Evolutionary conservation across 768 basidiomycete genomes (phyloP).

Genomic region (Panaeolus papilionaceus): DNA sequence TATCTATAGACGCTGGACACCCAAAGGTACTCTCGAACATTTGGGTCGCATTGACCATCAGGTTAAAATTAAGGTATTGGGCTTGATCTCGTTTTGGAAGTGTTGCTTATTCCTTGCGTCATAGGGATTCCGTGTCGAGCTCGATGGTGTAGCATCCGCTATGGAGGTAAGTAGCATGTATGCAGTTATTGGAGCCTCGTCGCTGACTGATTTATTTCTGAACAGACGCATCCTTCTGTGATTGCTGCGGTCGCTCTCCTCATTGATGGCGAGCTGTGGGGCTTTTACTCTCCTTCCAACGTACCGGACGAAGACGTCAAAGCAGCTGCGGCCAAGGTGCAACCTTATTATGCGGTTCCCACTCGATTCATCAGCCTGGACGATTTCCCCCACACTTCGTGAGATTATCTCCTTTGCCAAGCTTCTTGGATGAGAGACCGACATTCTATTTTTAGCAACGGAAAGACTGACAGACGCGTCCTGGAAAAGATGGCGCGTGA

Average conservation of each 20-base stretch:
- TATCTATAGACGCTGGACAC: conserved; percentile 49
- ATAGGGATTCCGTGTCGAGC: conserved; percentile 67
- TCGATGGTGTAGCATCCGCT: conserved; percentile 65
- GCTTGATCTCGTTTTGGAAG: neutral
- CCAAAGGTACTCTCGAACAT: conserved; percentile 60
- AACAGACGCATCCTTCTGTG: conserved; percentile 47
- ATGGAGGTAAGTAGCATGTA: conserved; percentile 52
- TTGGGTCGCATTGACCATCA: conserved; percentile 68
- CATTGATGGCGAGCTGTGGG: conserved; percentile 60
- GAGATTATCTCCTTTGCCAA: conserved; percentile 27
- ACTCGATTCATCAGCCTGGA: conserved; percentile 48
- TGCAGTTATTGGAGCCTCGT: neutral
- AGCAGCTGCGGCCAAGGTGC: conserved; percentile 52
- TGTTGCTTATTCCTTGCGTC: neutral
- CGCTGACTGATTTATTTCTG: conserved; percentile 8
- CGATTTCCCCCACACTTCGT: conserved; percentile 60
- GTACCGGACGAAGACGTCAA: conserved; percentile 45
- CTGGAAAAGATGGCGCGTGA: conserved; percentile 45
- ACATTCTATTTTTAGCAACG: conserved; percentile 41
- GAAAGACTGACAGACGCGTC: conserved; percentile 56
- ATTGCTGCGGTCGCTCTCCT: conserved; percentile 56
- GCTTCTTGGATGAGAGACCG: conserved; percentile 13
- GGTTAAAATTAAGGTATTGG: conserved; percentile 62
- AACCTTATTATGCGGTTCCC: conserved; percentile 68
- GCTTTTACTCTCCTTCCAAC: conserved; percentile 52